Conservation (phyloP, 2,329 filamentous ascomycete genomes). For the Penicillium sp. region DNA sequence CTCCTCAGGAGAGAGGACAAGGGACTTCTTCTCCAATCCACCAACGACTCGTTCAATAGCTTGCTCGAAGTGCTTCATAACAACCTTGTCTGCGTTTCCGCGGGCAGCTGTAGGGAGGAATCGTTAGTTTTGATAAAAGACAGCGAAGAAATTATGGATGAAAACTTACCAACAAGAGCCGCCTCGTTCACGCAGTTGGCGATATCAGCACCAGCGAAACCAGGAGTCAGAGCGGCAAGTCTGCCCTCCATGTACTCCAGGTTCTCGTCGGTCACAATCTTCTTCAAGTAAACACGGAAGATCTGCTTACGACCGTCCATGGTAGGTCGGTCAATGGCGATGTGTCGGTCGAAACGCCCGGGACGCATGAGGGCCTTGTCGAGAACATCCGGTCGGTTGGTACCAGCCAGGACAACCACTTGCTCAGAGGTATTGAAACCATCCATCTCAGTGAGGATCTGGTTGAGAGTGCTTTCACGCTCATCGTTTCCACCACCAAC, state of each 20-base stretch:
- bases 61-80: slow-evolving; percentile 91
- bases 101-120: slow-evolving; percentile 65
- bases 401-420: slow-evolving; percentile 93
- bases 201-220: slow-evolving; percentile 96
- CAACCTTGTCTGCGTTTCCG: slow-evolving; percentile 72
- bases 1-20: slow-evolving; percentile 88
- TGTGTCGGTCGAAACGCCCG: slow-evolving; percentile 95
- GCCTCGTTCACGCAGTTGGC: slow-evolving; percentile 98
- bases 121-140: slow-evolving; percentile 39
- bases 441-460: slow-evolving; percentile 99
- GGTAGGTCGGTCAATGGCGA: slow-evolving; percentile 88
- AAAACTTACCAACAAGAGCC: slow-evolving; percentile 78
- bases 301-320: slow-evolving; percentile 97
- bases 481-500: slow-evolving; percentile 94
- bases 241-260: slow-evolving; percentile 83
- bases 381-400: slow-evolving; percentile 89
- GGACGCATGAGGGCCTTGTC: slow-evolving; percentile 96
- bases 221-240: slow-evolving; percentile 86
- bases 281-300: slow-evolving; percentile 88
- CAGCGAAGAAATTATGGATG: background rate
- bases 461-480: slow-evolving; percentile 93
- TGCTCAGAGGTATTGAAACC: slow-evolving; percentile 97
- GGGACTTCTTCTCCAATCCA: slow-evolving; percentile 93
- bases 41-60: slow-evolving; percentile 97
- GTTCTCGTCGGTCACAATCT: slow-evolving; percentile 91